These are phyloP conservation scores for Dioscorea dumetorum DNA, from an alignment of 106 monocot species.

Conservation along the genomic window DNA sequence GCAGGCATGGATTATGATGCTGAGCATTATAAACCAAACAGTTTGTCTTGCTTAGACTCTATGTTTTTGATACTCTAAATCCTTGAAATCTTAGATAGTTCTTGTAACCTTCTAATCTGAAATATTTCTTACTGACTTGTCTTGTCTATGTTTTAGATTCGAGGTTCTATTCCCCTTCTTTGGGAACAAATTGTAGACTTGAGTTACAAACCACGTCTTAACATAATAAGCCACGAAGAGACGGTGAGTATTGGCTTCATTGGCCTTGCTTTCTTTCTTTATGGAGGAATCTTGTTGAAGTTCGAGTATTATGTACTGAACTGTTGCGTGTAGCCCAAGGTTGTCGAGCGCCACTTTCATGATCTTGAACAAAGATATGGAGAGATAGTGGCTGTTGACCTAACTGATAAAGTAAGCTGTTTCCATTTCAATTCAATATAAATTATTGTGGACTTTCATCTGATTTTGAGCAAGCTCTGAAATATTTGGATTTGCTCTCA, in stretches of 20 bases:
- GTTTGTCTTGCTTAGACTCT: no score
- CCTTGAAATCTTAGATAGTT: no score
- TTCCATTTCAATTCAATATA: no score
- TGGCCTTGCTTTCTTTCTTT: background rate
- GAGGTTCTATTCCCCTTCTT: slow-evolving; percentile 92
- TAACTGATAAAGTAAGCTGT: slow-evolving; percentile 72
- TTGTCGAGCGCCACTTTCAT: slow-evolving; percentile 76
- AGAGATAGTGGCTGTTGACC: slow-evolving; percentile 52
- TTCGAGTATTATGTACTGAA: background rate
- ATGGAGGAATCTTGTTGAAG: background rate
- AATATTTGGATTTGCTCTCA: no score
- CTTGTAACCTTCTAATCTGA: no score
- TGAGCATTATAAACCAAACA: no score
- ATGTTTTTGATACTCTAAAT: no score
- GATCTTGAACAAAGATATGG: slow-evolving; percentile 87
- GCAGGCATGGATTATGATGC: no score
- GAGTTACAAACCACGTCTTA: slow-evolving; percentile 81
- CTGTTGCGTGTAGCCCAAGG: slow-evolving; percentile 47
- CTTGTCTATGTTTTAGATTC: slow-evolving; percentile 35
- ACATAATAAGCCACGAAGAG: slow-evolving; percentile 68
- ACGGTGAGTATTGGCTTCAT: slow-evolving; percentile 27
- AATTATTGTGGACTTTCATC: no score
- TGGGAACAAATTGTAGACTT: slow-evolving; percentile 98
- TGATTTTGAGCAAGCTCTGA: no score
- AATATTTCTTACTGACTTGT: no score